A percentile compares a stretch with the other conserved stretches of the same genome.
These are phyloP conservation scores for Blastosporella zonata DNA, from an alignment of 1,284 basidiomycete genomes.

Conservation along the genomic window DNA sequence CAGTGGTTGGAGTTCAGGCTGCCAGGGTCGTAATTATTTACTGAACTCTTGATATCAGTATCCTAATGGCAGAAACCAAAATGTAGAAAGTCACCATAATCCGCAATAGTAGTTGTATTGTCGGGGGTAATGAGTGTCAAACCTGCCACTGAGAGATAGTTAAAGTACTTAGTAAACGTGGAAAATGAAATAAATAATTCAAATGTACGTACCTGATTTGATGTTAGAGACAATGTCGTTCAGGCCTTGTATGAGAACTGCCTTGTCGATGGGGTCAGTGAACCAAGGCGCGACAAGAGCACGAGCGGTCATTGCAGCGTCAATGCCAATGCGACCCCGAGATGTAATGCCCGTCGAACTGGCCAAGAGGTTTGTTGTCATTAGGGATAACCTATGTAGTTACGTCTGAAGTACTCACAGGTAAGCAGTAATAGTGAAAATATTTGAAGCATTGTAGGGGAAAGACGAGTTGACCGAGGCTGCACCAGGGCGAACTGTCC, in stretches of 20 bases:
- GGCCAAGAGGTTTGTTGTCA: conserved; percentile 13
- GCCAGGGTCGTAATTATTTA: conserved; percentile 45
- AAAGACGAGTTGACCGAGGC: conserved; percentile 48
- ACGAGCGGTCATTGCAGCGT: conserved; percentile 45
- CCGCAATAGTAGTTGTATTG: conserved; percentile 46
- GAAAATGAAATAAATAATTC: no score
- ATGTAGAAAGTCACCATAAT: conserved; percentile 39
- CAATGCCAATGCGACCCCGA: conserved; percentile 59
- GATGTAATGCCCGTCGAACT: conserved; percentile 56
- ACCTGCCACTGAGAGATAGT: conserved; percentile 35
- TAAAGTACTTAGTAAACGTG: neutral
- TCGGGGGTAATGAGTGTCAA: conserved; percentile 58
- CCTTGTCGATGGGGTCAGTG: conserved; percentile 52
- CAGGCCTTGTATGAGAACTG: conserved; percentile 44
- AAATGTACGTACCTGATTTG: conserved; percentile 32
- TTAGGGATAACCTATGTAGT: neutral
- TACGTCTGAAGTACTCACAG: conserved; percentile 33
- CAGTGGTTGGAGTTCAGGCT: conserved; percentile 59
- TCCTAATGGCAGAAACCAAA: neutral
- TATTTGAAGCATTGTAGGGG: conserved; percentile 51
- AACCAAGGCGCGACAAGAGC: conserved; percentile 57
- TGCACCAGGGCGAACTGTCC: conserved; percentile 60
- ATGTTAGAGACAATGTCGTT: conserved; percentile 45
- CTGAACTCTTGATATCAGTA: conserved; percentile 24
- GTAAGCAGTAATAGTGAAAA: conserved; percentile 64